These are phyloP conservation scores for Pascua sp. DNA, from an alignment of 1,284 basidiomycete species.

Conservation along the genomic window DNA sequence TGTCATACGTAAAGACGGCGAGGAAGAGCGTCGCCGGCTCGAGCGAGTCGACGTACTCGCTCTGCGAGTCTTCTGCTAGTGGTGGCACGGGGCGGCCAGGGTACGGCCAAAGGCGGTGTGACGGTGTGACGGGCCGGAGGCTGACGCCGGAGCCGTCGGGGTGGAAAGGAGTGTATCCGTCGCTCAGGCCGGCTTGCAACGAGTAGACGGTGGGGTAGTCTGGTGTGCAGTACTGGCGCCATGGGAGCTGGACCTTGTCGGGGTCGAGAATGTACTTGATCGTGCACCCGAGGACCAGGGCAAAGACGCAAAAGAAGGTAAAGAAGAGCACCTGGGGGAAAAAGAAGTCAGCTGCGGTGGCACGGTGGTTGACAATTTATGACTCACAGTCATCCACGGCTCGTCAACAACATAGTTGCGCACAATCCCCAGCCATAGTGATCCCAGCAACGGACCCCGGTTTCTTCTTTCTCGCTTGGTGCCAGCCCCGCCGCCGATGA, in stretches of 20 bases:
- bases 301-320: background rate
- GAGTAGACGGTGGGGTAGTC: slow-evolving; percentile 47
- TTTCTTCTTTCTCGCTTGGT: no score
- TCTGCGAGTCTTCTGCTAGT: no score
- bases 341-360: no score
- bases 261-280: slow-evolving; percentile 91
- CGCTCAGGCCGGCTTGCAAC: slow-evolving; percentile 22
- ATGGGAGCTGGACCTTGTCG: slow-evolving; percentile 90
- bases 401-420: no score
- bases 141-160: slow-evolving; percentile 6
- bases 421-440: no score
- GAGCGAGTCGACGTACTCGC: slow-evolving; percentile 57
- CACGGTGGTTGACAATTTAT: no score
- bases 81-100: slow-evolving; percentile 11
- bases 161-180: slow-evolving; percentile 2
- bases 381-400: no score
- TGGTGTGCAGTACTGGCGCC: slow-evolving; percentile 84
- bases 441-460: no score
- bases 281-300: slow-evolving; percentile 39
- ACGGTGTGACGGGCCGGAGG: slow-evolving; percentile 30
- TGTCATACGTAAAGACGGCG: slow-evolving; percentile 89
- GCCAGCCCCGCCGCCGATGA: no score
- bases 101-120: slow-evolving; percentile 48
- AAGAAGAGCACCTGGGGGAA: background rate
- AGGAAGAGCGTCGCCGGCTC: slow-evolving; percentile 84